These are phyloP conservation scores for Tetracladium marchalianum DNA, from an alignment of 495 filamentous ascomycete genomes.

Conservation along the genomic window DNA sequence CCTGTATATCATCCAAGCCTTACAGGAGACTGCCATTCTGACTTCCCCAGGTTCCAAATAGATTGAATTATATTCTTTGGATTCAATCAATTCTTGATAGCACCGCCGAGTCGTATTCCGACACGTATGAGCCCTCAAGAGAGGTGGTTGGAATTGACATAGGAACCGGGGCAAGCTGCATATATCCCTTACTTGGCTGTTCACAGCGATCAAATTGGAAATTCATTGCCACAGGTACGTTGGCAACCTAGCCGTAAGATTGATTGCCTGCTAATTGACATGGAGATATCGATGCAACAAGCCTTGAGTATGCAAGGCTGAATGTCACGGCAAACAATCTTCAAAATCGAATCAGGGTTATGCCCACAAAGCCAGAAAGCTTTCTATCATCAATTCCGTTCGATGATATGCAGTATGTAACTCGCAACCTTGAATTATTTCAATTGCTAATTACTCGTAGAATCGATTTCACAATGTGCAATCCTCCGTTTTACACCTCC, in stretches of 20 bases:
- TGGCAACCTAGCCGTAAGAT: slow-evolving; percentile 4
- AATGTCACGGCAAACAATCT: slow-evolving; percentile 60
- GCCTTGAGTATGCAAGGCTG: slow-evolving; percentile 48
- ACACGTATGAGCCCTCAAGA: slow-evolving; percentile 45
- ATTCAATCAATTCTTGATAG: slow-evolving; percentile 77
- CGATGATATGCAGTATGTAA: slow-evolving; percentile 36
- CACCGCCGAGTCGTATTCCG: slow-evolving; percentile 40
- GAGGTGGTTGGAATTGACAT: slow-evolving; percentile 72
- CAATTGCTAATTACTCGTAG: slow-evolving; percentile 21
- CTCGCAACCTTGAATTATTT: not conserved
- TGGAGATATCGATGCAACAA: slow-evolving; percentile 68
- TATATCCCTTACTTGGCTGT: slow-evolving; percentile 84
- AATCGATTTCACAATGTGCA: slow-evolving; percentile 87
- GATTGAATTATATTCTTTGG: slow-evolving; percentile 88
- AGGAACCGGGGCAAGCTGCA: slow-evolving; percentile 82
- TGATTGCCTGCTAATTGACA: not conserved
- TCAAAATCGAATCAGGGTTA: slow-evolving; percentile 51
- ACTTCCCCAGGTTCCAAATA: slow-evolving; percentile 52
- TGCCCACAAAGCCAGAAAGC: slow-evolving; percentile 39
- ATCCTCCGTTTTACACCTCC: slow-evolving; percentile 87
- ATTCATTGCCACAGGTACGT: slow-evolving; percentile 61
- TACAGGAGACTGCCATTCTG: not conserved
- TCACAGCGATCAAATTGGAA: slow-evolving; percentile 54
- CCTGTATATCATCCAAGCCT: slow-evolving; percentile 46
- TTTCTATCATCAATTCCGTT: slow-evolving; percentile 46